Evolutionary conservation across 2,329 filamentous ascomycete genomes (phyloP), one percentile per base, ranked within the genome.

Genomic region (Ceratocystis ficicola): DNA sequence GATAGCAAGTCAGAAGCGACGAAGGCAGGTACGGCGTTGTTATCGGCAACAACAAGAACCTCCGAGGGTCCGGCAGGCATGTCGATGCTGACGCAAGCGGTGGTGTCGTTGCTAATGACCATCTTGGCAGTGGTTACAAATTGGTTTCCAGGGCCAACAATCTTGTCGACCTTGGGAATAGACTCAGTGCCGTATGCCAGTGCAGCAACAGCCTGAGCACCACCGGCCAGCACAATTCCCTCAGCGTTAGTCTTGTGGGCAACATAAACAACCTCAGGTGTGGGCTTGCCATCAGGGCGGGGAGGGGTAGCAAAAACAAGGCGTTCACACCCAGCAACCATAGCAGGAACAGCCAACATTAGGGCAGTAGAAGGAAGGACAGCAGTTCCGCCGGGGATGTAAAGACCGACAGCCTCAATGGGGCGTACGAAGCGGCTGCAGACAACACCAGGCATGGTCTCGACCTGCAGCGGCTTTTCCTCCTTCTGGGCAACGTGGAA

Each of bases 101-200:
- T 95, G 57, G 94, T 97, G 74, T 99, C 94, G 75, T 99, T 99
- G 76, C 88, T 90, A 55, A 99, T 94, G 71, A 92, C 83, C 94
- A 99, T 99, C 83, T 99, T 99, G 64, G 90, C 94, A 0, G 94
- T 94, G 0, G 94, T 99, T 50, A 99, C 94, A 73, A 97, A 99
- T 76, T 97, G 94, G 77, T 99, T 99, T 44, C 94, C 94, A 2
- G 94, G 94, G 0, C 94, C 94, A 12, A 97, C 84, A 71, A 99
- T 96, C 83, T 99, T 99, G 81, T 99, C 94, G 6, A 99, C 94
- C 79, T 99, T 99, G 75, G 81, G 89, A 63, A 99, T 85, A 71
- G 86, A 93, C 76, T 96, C 88, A 0, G 94, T 99, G 61, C 94
- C 94, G 77, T 99, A 99, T 1, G 94, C 94, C 87, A 99, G 88